phyloP scores from a whole-genome alignment of 257 asterid species.

The Thymus quinquecostatus region DNA sequence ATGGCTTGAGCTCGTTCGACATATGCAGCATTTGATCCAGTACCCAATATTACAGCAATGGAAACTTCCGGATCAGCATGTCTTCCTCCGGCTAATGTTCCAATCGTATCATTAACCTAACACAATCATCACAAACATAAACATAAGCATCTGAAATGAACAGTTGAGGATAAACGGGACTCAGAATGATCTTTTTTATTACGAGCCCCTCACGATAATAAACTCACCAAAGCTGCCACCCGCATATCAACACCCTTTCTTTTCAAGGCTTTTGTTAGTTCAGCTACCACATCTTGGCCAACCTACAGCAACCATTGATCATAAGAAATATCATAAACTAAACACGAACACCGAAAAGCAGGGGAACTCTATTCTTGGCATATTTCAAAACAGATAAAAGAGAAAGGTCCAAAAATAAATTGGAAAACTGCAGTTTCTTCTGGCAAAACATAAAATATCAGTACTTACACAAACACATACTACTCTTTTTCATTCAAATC shows the following conservation, averaged over 20 bases:
- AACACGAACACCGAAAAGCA: background rate
- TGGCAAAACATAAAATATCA: background rate
- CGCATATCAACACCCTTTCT: constrained; percentile 76
- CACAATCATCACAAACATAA: constrained; percentile 17
- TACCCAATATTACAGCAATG: constrained; percentile 83
- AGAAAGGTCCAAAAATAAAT: background rate
- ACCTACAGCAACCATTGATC: constrained; percentile 46
- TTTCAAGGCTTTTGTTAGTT: constrained; percentile 75
- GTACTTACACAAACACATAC: background rate
- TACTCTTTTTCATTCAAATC: background rate
- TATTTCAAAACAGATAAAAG: background rate
- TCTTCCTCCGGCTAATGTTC: constrained; percentile 93
- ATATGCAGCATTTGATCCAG: constrained; percentile 93
- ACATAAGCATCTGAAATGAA: background rate
- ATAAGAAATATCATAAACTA: constrained; percentile 2
- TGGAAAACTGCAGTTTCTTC: background rate
- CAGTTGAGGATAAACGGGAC: background rate
- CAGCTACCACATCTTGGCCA: constrained; percentile 82
- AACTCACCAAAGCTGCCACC: constrained; percentile 86
- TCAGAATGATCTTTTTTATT: background rate
- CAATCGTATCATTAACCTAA: constrained; percentile 90
- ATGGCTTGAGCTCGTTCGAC: constrained; percentile 93
- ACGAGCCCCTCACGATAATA: background rate
- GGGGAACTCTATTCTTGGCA: background rate
- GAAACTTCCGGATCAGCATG: constrained; percentile 62